Base-by-base conservation (phyloP, 176 grass and related monocot species). In the Triticum urartu region DNA sequence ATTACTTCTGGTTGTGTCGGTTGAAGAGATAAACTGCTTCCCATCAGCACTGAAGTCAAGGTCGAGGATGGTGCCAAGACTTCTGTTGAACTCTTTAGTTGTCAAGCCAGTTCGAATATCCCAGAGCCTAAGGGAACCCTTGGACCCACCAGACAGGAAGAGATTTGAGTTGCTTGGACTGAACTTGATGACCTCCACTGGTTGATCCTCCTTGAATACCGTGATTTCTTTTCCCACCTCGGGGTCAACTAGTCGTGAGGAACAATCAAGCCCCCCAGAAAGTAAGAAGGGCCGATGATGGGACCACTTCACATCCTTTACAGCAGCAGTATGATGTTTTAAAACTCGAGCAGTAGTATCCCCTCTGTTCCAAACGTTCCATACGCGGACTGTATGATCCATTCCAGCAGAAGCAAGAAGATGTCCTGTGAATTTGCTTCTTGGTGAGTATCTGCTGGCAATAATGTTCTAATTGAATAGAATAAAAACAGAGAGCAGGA, bases 331-430 rank as follows among this genome's bases (percentile, higher is more conserved):
- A 85, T 98, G 95, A 83, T 88, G 64, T 35, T 82, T 95, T 12
- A 95, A 86, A 85, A 91, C 79, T 50, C 86, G 75, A 73, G 91
- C 87, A 62, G 84, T 87, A 1, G 88, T 90, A 72, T 94, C 86
- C 47, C 50, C 81, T 70, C 82, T 92, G 86, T 77, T 91, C 91
- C 95, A 93, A 33, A 95, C 91, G n/a, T 91, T 98, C 91, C 91
- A 98, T 85, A 98, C 17, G 26, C 78, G 78, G 24, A 95, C 83
- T 30, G 85, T 91, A 56, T 86, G 86, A 83, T 98, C 95, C 95
- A 98, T 98, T 66, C 89, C 87, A 87, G 95, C 89, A 80, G 95
- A 95, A 85, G 95, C 91, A 74, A 98, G 95, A 92, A 98, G 95
- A 92, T 98, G 93, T 25, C 85, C 95, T 98, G 83, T 65, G 70